Evolutionary conservation across 257 asterid species (phyloP), one percentile per base, ranked within the genome.

Genomic region (Orobanche coerulescens): DNA sequence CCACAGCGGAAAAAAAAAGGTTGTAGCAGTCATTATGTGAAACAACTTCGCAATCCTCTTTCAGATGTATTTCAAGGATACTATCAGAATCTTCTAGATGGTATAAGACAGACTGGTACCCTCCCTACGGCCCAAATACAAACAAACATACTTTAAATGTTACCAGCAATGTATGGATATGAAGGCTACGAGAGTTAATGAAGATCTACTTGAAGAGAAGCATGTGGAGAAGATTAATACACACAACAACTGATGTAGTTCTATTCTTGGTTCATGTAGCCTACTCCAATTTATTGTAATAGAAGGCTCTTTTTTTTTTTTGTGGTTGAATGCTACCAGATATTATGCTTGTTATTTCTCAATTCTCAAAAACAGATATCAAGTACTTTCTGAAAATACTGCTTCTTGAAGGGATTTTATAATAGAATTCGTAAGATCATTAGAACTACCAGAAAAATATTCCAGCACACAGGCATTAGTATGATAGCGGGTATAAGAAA

Each of bases 21-120:
- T 24, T 36, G 8, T 11, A 50, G 10, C 0, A 47, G 10, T 50
- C 34, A 9, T 20, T n/a, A 25, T 42, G 55, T 22, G 36, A 40
- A 59, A 40, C 65, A 59, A 61, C 42, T n/a, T 42, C 24, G 18
- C 11, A 28, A 14, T 34, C 66, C 37, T 24, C 58, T 14, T 26
- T 12, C 40, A 24, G n/a, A 62, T 13, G 18, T 22, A 30, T 16
- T 61, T 28, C 58, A 46, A 44, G 46, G 33, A 46, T 30, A 61
- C 20, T 46, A 61, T 44, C 25, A 47, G n/a, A 46, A 33, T 19
- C 44, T 47, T 44, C 51, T 10, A 16, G 15, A 11, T 44, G n/a
- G n/a, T n/a, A n/a, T n/a, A n/a, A n/a, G 43, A 42, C 44, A 61
- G 37, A 37, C 13, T 11, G 22, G 20, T 44, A 61, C 34, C 48